Base-by-base conservation (phyloP, 768 basidiomycete species). In the Phaeolepiota aurea region DNA sequence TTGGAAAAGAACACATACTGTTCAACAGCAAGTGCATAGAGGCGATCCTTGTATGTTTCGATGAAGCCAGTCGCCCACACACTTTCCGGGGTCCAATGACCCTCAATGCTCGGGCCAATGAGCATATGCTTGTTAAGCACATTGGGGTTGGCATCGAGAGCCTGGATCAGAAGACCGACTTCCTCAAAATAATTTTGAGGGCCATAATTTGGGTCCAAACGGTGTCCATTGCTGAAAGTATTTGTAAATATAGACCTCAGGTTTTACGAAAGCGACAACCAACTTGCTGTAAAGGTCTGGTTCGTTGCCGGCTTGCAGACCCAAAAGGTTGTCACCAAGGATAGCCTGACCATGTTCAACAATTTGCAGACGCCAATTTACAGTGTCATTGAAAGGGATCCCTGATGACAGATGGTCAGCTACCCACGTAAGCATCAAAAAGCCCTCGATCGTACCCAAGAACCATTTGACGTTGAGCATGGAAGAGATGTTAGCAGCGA, bases 221-320 rank as follows among this genome's bases (percentile, higher is more conserved):
- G 58, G 33, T 64, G 64, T 10, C 59, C 55, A 45, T 68, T 66
- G 23, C 61, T 63, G 20, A 5, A 10, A 25, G 31, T 18, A 37
- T 9, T 21, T 36, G 11, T 34, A 35, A 15, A 32, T 13, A 9
- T 2, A n/a, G n/a, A n/a, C n/a, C n/a, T 35, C 44, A 38, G 20
- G 39, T 25, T 4, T 15, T 7, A n/a, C 14, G 14, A 21, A 22
- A 35, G 45, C 56, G 2, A 44, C n/a, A 43, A 21, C 21, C 1
- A 20, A 67, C 54, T 52, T 44, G 7, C 66, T 59, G 47, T 81
- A 89, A 47, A 87, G 71, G 63, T 90, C 86, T 12, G 85, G 86
- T 58, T 88, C 86, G 53, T 88, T 87, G 2, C 79, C 84, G 1
- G 77, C 72, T 54, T 85, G 79, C 5, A 84, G 57, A 0, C 80